Percentiles rank a stretch among this genome's conserved stretches.
Evolutionary conservation across 768 basidiomycete species (phyloP).

Genomic region (Holtermannia corniformis): DNA sequence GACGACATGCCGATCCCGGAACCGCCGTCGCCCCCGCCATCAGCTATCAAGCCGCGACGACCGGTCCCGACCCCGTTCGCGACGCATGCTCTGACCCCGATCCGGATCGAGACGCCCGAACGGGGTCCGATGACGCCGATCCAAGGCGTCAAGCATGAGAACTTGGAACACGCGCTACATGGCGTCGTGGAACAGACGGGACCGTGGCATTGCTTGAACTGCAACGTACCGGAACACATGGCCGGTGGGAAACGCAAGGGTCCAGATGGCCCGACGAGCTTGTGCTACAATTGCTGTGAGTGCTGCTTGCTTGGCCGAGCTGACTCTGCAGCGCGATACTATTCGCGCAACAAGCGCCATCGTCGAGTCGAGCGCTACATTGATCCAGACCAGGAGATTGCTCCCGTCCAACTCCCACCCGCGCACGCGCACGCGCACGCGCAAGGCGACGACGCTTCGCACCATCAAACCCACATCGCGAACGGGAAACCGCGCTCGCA

Average conservation of each 20-base stretch:
- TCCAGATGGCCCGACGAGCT: constrained; percentile 76
- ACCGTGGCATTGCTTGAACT: constrained; percentile 94
- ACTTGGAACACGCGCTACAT: background rate
- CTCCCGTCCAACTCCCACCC: too few species aligned
- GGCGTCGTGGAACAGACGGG: background rate
- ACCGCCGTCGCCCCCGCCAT: constrained; percentile 52
- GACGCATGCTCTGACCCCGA: background rate
- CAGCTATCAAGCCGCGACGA: constrained; percentile 2
- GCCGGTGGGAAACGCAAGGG: constrained; percentile 81
- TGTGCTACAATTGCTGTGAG: constrained; percentile 88
- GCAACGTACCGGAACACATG: constrained; percentile 78
- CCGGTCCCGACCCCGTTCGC: background rate
- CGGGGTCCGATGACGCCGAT: constrained; percentile 35
- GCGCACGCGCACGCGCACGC: too few species aligned
- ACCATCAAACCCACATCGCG: too few species aligned
- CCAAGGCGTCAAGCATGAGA: background rate
- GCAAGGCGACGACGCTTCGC: too few species aligned
- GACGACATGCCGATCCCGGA: constrained; percentile 46
- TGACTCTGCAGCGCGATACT: constrained; percentile 7
- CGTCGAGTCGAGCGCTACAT: too few species aligned
- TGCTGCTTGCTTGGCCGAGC: constrained; percentile 14
- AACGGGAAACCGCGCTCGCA: background rate
- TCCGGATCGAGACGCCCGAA: constrained; percentile 47
- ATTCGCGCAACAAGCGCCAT: constrained; percentile 1
- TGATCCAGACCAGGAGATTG: background rate